Base-by-base conservation (phyloP, 202 grass and related monocot genomes). In the Bolboschoenoplectus hybrid region DNA sequence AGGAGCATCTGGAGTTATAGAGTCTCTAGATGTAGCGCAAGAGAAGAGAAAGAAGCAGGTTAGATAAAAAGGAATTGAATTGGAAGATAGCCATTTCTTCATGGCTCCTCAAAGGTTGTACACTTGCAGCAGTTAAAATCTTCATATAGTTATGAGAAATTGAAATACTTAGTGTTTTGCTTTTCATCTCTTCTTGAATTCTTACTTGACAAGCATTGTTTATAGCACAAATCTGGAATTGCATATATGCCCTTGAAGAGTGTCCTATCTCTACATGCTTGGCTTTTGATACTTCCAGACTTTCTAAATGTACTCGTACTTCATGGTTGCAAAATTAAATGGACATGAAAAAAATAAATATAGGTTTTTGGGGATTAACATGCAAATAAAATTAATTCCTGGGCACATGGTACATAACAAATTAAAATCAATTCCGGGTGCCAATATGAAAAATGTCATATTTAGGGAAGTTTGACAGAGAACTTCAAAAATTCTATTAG, bases 1-100 rank as follows among this genome's bases (percentile, higher is more conserved):
- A 63, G 89, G 57, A 55, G 84, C 72, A 41, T 65, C 38, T 35
- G 73, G 11, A 41, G 83, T 88, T 71, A 91, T 84, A n/a, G 91
- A 77, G 72, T 91, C 74, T 55, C 63, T 86, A 26, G 70, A 19
- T 85, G 64, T 80, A 11, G 12, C 80, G 10, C 80, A 58, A 47
- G 85, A 71, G n/a, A 89, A 61, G 47, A 88, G 67, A 53, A 86
- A 85, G 63, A 67, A 88, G 36, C 82, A 34, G 79, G 34, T 32
- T 39, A 83, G 87, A 70, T 36, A 35, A 56, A 82, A 50, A 80
- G 60, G 26, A 9, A 45, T 4, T 16, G 7, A 45, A 7, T 43
- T 39, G 14, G 3, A 16, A 79, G 52, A n/a, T 57, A 35, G 35
- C 51, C 16, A 1, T 57, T 57, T 57, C 52, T 79, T 79, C 74